phyloP scores from a whole-genome alignment of 2,329 filamentous ascomycete species.

The Aspergillus neotritici region DNA sequence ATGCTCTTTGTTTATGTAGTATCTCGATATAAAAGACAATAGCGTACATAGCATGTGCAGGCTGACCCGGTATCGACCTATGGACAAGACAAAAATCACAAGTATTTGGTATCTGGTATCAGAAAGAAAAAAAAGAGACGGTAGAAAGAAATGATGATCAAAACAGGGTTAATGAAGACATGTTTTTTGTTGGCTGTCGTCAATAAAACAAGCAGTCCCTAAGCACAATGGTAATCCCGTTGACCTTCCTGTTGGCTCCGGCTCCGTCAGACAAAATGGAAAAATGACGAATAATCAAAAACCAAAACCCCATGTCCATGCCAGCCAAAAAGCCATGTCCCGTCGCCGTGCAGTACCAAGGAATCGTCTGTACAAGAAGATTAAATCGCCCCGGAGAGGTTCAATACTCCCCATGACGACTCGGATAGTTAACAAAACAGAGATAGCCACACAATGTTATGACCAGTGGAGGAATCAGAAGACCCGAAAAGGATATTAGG shows the following conservation, averaged over 20 bases:
- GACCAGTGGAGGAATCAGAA: conserved; percentile 14
- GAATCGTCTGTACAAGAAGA: conserved; percentile 31
- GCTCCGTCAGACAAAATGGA: conserved; percentile 6
- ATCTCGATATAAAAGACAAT: conserved; percentile 7
- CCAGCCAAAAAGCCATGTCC: conserved; percentile 13
- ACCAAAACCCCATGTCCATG: conserved; percentile 13
- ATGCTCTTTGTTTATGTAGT: conserved; percentile 3
- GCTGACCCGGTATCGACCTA: conserved; percentile 1
- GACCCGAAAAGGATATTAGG: conserved; percentile 16
- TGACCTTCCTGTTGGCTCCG: conserved; percentile 9
- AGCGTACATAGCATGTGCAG: conserved; percentile 14
- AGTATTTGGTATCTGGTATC: conserved; percentile 29
- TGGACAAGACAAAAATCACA: conserved; percentile 12
- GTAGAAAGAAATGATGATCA: conserved; percentile 8
- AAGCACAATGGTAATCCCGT: conserved; percentile 15
- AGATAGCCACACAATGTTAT: conserved; percentile 30
- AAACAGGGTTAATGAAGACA: conserved; percentile 5
- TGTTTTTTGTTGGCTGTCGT: conserved; percentile 13
- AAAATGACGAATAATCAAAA: conserved; percentile 8
- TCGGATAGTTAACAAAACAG: conserved; percentile 20
- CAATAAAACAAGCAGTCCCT: conserved; percentile 8
- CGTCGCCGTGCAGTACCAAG: conserved; percentile 12
- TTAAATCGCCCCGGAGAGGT: conserved; percentile 22
- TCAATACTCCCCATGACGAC: conserved; percentile 10
- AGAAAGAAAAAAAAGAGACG: conserved; percentile 12